Evolutionary conservation across 169 alveolate species (phyloP), one percentile per base, ranked within the genome.

Genomic region (Cryptosporidium andersoni): DNA sequence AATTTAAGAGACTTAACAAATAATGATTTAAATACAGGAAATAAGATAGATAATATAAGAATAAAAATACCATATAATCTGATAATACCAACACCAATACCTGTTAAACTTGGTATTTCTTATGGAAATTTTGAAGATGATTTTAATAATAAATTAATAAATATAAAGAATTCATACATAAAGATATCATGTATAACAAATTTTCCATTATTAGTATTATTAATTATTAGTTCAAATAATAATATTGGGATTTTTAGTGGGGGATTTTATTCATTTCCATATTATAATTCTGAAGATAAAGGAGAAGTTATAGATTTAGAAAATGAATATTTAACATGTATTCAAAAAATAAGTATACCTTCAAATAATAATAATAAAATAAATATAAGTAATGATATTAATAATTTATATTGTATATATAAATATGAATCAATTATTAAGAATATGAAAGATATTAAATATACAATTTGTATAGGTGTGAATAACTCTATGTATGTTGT

Each of bases 131-230:
- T 16, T 40, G 66, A 74, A 7, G 5, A 5, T 55, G 25, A 5
- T 1, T 25, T 25, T 25, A 25, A 25, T 25, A 25, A 25, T 25
- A 25, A 25, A 25, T 25, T 25, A 25, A 25, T 25, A 25, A 25
- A 34, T 60, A 39, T 5, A 55, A 36, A 39, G 4, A 42, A 45
- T 2, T 58, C 55, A 12, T 58, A 64, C 11, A 2, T 37, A 34
- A 74, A 58, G 11, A 25, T 74, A 2, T 37, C 55, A 9, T 74
- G 42, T 2, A 36, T 74, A 4, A 74, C 85, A 34, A 74, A 74
- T 74, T 45, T 45, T 47, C 85, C 85, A 58, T 7, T 74, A 56
- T 43, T 64, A 11, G 85, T 74, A 25, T 74, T 53, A 45, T n/a
- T 58, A 11, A 60, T 74, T 11, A 14, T 56, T n/a, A 53, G 49